phyloP scores from a whole-genome alignment of 495 filamentous ascomycete species.

The Podospora tetraspora region DNA sequence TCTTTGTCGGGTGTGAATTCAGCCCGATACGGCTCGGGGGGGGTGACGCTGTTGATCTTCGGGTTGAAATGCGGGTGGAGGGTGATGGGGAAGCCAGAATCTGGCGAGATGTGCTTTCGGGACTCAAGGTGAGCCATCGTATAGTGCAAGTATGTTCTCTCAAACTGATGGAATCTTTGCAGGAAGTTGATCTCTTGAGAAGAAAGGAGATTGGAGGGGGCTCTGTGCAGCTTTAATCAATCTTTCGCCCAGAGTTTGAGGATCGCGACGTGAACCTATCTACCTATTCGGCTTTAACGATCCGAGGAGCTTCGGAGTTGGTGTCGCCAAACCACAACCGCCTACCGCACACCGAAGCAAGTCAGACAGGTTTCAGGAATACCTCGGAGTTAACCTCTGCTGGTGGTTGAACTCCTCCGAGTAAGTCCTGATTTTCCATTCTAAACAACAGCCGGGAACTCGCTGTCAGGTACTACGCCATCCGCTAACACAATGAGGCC shows the following conservation, averaged over 20 bases:
- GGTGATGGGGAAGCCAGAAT: constrained; percentile 36
- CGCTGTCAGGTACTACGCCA: constrained; percentile 4
- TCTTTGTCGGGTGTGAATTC: constrained; percentile 42
- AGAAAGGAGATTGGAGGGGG: background rate
- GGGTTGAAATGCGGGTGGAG: constrained; percentile 57
- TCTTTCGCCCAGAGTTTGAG: background rate
- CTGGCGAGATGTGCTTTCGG: constrained; percentile 33
- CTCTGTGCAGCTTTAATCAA: background rate
- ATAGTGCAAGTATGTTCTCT: background rate
- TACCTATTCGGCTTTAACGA: background rate
- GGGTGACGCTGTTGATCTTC: constrained; percentile 43
- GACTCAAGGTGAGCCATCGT: constrained; percentile 31
- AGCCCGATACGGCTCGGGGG: constrained; percentile 41
- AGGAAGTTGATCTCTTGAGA: background rate
- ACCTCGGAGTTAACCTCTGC: background rate
- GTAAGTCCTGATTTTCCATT: constrained; percentile 6
- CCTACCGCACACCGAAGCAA: no score
- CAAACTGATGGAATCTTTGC: background rate
- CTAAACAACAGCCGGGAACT: background rate
- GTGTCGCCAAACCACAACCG: background rate
- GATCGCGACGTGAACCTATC: background rate
- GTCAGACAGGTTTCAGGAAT: background rate
- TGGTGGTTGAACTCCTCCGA: background rate
- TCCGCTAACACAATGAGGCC: constrained; percentile 7
- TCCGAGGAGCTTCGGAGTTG: background rate